These are phyloP conservation scores for Gloeostereum incarnatum DNA, from an alignment of 768 basidiomycete genomes.

Conservation along the genomic window DNA sequence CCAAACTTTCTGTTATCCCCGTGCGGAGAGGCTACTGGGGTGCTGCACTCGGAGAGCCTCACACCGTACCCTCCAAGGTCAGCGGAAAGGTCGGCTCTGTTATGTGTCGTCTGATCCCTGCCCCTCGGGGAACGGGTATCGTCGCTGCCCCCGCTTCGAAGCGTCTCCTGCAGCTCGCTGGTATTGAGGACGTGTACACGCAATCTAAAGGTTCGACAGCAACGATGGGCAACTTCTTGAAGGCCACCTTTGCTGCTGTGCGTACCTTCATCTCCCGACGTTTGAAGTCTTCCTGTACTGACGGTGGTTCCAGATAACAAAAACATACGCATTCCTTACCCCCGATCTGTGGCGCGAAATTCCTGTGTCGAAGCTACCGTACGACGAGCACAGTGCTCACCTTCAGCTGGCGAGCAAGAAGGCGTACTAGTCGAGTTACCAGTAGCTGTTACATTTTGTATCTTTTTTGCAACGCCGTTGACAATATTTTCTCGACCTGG, in stretches of 20 bases:
- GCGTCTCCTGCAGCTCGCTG: constrained; percentile 94
- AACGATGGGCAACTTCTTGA: constrained; percentile 98
- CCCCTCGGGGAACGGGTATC: constrained; percentile 97
- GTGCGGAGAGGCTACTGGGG: constrained; percentile 99
- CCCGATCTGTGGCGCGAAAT: constrained; percentile 98
- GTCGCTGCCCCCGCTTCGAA: constrained; percentile 98
- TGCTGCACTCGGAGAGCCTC: constrained; percentile 96
- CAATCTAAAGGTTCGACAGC: constrained; percentile 98
- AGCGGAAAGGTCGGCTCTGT: constrained; percentile 98
- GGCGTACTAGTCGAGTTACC: constrained; percentile 37
- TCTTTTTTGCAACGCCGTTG: too few relatives aligned
- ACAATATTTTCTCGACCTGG: too few relatives aligned
- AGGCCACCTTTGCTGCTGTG: constrained; percentile 91
- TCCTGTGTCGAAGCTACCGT: constrained; percentile 79
- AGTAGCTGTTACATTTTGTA: constrained; percentile 5
- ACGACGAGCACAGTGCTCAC: constrained; percentile 93
- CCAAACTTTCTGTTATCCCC: constrained; percentile 96
- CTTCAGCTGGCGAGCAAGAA: constrained; percentile 82
- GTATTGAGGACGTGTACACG: constrained; percentile 96
- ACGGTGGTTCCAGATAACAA: constrained; percentile 62
- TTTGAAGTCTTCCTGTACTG: constrained; percentile 1
- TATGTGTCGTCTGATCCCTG: constrained; percentile 98
- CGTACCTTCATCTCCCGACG: constrained; percentile 17
- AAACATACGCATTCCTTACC: constrained; percentile 97
- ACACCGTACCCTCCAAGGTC: constrained; percentile 98